Percentiles rank a stretch among this genome's conserved stretches.
These are phyloP conservation scores for Penicillium crystallinum DNA, from an alignment of 495 filamentous ascomycete genomes.

Conservation along the genomic window DNA sequence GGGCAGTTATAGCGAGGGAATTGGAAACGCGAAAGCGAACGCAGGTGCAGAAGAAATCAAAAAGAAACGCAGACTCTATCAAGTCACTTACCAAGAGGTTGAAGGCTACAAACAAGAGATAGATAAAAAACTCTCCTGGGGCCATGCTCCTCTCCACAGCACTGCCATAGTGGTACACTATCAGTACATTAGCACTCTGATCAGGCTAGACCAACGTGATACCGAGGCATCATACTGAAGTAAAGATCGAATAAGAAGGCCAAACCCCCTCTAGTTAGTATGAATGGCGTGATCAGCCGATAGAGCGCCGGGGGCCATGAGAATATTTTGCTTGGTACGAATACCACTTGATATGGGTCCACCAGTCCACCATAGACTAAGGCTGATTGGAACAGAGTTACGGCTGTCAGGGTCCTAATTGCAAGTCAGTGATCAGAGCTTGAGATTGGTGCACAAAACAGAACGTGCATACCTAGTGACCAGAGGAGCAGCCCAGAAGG, in stretches of 20 bases:
- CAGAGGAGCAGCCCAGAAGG: conserved; percentile 66
- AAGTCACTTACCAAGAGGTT: conserved; percentile 57
- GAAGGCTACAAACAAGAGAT: conserved; percentile 55
- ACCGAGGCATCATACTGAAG: conserved; percentile 53
- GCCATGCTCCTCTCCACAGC: conserved; percentile 55
- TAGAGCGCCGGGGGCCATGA: conserved; percentile 64
- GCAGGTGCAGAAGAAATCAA: conserved; percentile 9
- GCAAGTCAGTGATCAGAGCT: conserved; percentile 15
- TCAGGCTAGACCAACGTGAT: conserved; percentile 9
- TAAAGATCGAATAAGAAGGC: conserved; percentile 77
- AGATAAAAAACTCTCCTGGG: conserved; percentile 66
- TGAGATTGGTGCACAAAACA: neutral
- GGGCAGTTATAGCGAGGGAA: conserved; percentile 93
- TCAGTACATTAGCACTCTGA: conserved; percentile 24
- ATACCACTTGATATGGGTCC: conserved; percentile 49
- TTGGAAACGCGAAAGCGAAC: conserved; percentile 3
- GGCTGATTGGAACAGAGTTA: conserved; percentile 59
- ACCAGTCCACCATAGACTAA: conserved; percentile 58
- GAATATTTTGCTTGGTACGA: conserved; percentile 51
- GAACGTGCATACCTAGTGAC: conserved; percentile 56
- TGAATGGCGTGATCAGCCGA: conserved; percentile 65
- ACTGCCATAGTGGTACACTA: conserved; percentile 64
- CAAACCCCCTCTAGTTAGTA: conserved; percentile 60
- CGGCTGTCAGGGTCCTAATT: conserved; percentile 64
- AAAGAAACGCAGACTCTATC: conserved; percentile 13